Evolutionary conservation across 208 protist genomes (phyloP), one percentile per base, ranked within the genome.

Genomic region (Leishmania mexicana): DNA sequence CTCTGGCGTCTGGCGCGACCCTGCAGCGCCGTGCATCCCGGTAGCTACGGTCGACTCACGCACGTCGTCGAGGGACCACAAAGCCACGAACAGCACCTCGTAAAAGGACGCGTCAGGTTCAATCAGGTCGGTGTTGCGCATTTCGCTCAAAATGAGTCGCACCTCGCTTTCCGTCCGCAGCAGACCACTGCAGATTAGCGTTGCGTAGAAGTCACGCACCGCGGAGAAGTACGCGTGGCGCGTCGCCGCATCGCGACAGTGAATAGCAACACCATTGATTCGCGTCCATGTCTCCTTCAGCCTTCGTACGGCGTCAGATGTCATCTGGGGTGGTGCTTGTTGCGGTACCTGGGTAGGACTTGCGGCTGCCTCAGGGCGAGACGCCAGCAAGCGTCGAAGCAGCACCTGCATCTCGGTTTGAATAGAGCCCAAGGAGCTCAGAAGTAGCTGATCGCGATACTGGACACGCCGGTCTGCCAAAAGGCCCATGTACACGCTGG

Each of bases 161-260:
- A 95, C 72, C 53, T 95, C 89, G 1, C 51, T 65, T 28, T 91
- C 83, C 6, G 31, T 81, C 17, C 24, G 57, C 3, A 91, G 78
- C 40, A 89, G 53, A 7, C 81, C 79, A 57, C 90, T 92, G n/a
- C 83, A 70, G 17, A 97, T 53, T 7, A 96, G 40, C 6, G 84
- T 76, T 19, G 88, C 77, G 81, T 97, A 97, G 77, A 92, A 95
- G 28, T 86, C 49, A 38, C 90, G 78, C 49, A 77, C 28, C 49
- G 19, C 75, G 4, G 62, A n/a, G 28, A 84, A 65, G 64, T 75
- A 75, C 2, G 71, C 51, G 28, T 62, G 76, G 10, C 31, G 74
- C 13, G 64, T 58, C 1, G 13, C 58, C 40, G 72, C 47, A 0
- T 51, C 51, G 58, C 62, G 10, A 42, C n/a, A 42, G 19, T 73